Evolutionary conservation across 352 stramenopile genomes (phyloP), one percentile per base, ranked within the genome.

Genomic region (Phytophthora tentaculata): DNA sequence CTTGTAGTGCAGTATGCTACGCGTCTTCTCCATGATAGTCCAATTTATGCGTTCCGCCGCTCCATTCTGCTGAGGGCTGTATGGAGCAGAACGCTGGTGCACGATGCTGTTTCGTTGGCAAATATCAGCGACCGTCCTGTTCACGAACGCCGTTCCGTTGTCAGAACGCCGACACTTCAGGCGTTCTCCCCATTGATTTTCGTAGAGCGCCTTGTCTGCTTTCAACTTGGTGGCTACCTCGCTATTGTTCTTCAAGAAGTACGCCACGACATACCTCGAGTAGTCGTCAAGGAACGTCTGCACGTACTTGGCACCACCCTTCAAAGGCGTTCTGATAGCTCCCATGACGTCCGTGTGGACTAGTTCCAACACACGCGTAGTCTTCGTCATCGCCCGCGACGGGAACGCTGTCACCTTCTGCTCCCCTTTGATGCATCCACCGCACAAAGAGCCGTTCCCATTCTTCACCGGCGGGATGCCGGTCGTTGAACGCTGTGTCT

Each of bases 341-440:
- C 39, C 13, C 39, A 45, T 22, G 2, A 45, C 39, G 17, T 45
- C 39, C 39, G 39, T 45, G n/a, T n/a, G n/a, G n/a, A n/a, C n/a
- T n/a, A n/a, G n/a, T 20, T 45, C 39, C 13, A 45, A 20, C 13
- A 45, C 39, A 20, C 39, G 39, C 13, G 10, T 22, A 12, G 39
- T 45, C 16, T 20, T 45, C 39, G 39, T 22, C 5, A 5, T 19
- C 14, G 39, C 19, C 9, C 39, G 47, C 8, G 22, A 37, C 20
- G 47, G 47, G 26, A 54, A 54, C 23, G 23, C 12, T 14, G 22
- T 37, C 22, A 56, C 50, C 5, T 26, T 26, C 28, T 26, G 50
- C 50, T 56, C 26, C 5, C 19, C 13, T 14, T 24, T 56, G 16
- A 56, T 63, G 54, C 56, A 75, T 23, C 68, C 61, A 2, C 61